Conservation (phyloP, 2,329 filamentous ascomycete species). For the Madurella mycetomatis region DNA sequence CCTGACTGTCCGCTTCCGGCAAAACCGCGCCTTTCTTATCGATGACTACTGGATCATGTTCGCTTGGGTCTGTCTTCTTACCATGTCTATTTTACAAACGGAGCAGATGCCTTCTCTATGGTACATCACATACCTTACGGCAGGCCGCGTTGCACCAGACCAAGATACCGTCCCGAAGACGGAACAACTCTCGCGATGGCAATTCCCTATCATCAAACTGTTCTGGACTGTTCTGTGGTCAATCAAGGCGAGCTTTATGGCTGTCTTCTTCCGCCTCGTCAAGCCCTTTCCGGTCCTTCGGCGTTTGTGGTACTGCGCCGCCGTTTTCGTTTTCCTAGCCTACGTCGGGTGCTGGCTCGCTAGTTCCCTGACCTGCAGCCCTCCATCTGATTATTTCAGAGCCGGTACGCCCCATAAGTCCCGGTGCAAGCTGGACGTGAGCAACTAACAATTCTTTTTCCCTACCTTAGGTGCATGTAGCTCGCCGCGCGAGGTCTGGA, state of each 20-base stretch:
- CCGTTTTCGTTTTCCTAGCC: slow-evolving; percentile 1
- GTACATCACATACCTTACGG: slow-evolving; percentile 3
- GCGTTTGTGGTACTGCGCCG: slow-evolving; percentile 7
- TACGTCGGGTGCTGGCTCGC: slow-evolving; percentile 7
- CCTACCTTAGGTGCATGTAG: neutral
- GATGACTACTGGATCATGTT: slow-evolving; percentile 10
- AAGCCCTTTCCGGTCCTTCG: slow-evolving; percentile 9
- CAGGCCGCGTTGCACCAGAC: slow-evolving; percentile 1
- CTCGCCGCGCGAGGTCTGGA: slow-evolving; percentile 4
- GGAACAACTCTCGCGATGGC: slow-evolving; percentile 9
- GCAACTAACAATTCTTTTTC: neutral
- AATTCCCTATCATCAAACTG: slow-evolving; percentile 15
- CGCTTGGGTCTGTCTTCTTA: slow-evolving; percentile 2
- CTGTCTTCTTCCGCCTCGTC: slow-evolving; percentile 12
- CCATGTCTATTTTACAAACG: slow-evolving; percentile 7
- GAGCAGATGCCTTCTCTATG: slow-evolving; percentile 1
- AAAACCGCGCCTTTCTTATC: slow-evolving; percentile 1
- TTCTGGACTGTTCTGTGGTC: slow-evolving; percentile 11
- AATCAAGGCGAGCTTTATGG: slow-evolving; percentile 10
- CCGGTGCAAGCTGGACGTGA: too few species aligned
- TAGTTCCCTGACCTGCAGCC: slow-evolving; percentile 2
- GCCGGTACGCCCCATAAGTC: neutral
- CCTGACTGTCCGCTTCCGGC: slow-evolving; percentile 4
- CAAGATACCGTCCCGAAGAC: neutral
- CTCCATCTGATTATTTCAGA: slow-evolving; percentile 3